These are phyloP conservation scores for Coffea eugenioides DNA, from an alignment of 257 asterid species.

Conservation along the genomic window DNA sequence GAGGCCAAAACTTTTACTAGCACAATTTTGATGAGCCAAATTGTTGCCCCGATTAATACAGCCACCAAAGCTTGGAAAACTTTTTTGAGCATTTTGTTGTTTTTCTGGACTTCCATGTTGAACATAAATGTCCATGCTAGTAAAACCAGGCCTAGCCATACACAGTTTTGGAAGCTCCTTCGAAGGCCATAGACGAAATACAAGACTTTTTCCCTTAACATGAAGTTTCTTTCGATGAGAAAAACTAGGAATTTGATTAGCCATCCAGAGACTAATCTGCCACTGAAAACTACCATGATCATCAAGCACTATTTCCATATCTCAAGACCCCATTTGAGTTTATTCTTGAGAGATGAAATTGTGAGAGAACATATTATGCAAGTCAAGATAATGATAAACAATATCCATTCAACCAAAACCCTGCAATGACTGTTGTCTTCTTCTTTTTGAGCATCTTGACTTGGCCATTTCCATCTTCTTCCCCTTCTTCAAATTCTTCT, in stretches of 20 bases:
- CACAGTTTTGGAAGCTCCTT: constrained; percentile 51
- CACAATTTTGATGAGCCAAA: constrained; percentile 56
- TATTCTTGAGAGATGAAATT: constrained; percentile 25
- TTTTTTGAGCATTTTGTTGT: constrained; percentile 33
- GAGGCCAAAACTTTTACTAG: constrained; percentile 22
- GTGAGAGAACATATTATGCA: constrained; percentile 45
- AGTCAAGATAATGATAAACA: constrained; percentile 33
- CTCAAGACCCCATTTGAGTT: constrained; percentile 32
- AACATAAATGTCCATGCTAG: constrained; percentile 49
- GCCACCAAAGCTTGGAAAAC: constrained; percentile 47
- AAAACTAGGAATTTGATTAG: constrained; percentile 33
- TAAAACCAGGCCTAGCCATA: constrained; percentile 56
- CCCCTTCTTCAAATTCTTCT: constrained; percentile 23
- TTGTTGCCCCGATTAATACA: constrained; percentile 42
- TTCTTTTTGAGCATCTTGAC: constrained; percentile 8
- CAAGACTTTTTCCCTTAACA: constrained; percentile 50
- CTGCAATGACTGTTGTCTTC: constrained; percentile 25
- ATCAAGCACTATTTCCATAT: constrained; percentile 53
- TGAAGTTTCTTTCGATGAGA: constrained; percentile 51
- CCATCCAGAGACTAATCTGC: constrained; percentile 61
- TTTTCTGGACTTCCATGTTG: constrained; percentile 33
- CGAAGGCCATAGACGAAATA: constrained; percentile 58
- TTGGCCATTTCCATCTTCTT: constrained; percentile 14
- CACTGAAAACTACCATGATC: constrained; percentile 48
- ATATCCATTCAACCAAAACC: constrained; percentile 35